These are phyloP conservation scores for Oehlia diaphana DNA, from an alignment of 192 early-diverging fungal genomes.

Conservation along the genomic window DNA sequence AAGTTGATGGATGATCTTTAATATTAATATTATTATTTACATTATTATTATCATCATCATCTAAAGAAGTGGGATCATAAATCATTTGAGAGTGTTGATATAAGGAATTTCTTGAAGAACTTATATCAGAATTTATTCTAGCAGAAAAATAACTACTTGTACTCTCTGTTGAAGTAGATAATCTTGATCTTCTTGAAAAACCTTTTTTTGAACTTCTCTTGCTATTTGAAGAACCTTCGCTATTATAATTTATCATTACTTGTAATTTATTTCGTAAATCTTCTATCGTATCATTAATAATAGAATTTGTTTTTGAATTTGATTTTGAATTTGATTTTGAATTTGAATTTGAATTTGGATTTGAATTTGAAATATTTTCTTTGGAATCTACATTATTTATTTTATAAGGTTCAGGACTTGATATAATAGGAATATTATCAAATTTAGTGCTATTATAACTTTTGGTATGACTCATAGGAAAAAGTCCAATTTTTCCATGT, in stretches of 20 bases:
- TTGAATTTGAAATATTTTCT: not conserved
- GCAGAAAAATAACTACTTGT: not conserved
- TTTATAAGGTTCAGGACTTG: not conserved
- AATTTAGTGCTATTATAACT: constrained; percentile 35
- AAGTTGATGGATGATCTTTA: constrained; percentile 43
- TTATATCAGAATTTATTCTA: not conserved
- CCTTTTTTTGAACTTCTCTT: not conserved
- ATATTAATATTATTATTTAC: constrained; percentile 1
- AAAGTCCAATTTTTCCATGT: constrained; percentile 69
- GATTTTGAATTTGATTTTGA: no score
- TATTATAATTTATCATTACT: not conserved
- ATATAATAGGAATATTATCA: not conserved
- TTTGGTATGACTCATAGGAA: constrained; percentile 66
- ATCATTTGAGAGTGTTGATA: no score
- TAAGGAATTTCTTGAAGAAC: not conserved
- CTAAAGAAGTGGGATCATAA: not conserved
- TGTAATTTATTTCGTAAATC: constrained; percentile 5
- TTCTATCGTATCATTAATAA: not conserved
- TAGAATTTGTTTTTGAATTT: no score
- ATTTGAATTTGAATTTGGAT: no score
- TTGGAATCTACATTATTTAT: not conserved
- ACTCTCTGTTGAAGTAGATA: not conserved
- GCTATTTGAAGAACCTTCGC: not conserved
- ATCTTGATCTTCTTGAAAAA: not conserved
- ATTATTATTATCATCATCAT: not conserved